Conservation (phyloP, 2,329 filamentous ascomycete genomes). For the Xylariaceae sp. region DNA sequence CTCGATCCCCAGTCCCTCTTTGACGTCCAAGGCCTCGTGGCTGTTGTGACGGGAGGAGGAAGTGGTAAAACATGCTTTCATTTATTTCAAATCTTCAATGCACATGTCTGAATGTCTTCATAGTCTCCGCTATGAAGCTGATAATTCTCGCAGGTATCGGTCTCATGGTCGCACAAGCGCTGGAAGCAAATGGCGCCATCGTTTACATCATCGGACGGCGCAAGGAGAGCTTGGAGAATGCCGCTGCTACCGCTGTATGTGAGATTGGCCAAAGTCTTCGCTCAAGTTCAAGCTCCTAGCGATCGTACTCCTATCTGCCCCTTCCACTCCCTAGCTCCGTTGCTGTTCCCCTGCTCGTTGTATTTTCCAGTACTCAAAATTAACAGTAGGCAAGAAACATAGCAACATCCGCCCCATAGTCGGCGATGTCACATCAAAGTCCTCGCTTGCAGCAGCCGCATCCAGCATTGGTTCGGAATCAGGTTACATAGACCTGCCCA, state of each 20-base stretch:
- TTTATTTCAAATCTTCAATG: background rate
- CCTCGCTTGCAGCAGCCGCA: slow-evolving; percentile 53
- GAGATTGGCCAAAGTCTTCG: background rate
- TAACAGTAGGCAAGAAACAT: slow-evolving; percentile 25
- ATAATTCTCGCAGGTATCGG: slow-evolving; percentile 43
- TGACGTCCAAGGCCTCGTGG: slow-evolving; percentile 49
- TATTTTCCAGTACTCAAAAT: background rate
- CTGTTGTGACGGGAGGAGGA: slow-evolving; percentile 55
- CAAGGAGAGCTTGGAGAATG: slow-evolving; percentile 40
- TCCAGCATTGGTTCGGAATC: slow-evolving; percentile 49
- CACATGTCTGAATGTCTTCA: background rate
- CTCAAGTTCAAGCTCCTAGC: too few relatives aligned
- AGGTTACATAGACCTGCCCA: slow-evolving; percentile 55
- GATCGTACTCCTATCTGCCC: background rate
- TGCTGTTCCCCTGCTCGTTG: slow-evolving; percentile 10
- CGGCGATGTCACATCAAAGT: slow-evolving; percentile 36
- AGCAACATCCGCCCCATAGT: slow-evolving; percentile 29
- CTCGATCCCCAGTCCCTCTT: slow-evolving; percentile 39
- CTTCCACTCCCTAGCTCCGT: slow-evolving; percentile 3
- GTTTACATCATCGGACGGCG: slow-evolving; percentile 53
- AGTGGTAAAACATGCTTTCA: slow-evolving; percentile 35
- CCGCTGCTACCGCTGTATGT: slow-evolving; percentile 34
- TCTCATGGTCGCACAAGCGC: slow-evolving; percentile 47
- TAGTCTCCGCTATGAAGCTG: background rate
- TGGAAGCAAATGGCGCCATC: slow-evolving; percentile 49